phyloP scores from a whole-genome alignment of 371 early-diverging fungal genomes.

The Gilbertella persicaria region DNA sequence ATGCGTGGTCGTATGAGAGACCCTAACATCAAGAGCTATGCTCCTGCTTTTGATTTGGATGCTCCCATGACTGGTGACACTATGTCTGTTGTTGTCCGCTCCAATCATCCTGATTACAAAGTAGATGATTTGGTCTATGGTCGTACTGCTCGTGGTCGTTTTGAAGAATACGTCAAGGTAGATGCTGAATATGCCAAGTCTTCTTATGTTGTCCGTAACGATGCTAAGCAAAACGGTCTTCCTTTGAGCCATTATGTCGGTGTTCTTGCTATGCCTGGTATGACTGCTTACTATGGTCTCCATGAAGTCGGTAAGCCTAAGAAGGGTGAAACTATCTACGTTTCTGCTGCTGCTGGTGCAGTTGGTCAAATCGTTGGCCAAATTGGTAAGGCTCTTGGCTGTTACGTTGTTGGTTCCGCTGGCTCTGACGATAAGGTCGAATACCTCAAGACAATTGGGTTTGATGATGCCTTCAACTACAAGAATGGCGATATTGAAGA shows the following conservation, averaged over 20 bases:
- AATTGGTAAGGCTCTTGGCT: conserved; percentile 68
- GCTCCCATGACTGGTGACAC: conserved; percentile 61
- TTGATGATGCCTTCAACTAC: conserved; percentile 84
- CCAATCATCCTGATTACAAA: conserved; percentile 54
- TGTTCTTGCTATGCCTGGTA: conserved; percentile 58
- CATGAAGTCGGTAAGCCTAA: conserved; percentile 30
- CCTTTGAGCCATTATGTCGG: conserved; percentile 58
- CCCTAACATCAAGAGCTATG: conserved; percentile 45
- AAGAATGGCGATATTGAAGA: conserved; percentile 58
- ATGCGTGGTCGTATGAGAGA: conserved; percentile 72
- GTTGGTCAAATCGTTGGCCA: conserved; percentile 65
- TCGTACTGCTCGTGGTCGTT: conserved; percentile 42
- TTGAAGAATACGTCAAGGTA: conserved; percentile 54
- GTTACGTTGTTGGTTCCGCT: conserved; percentile 74
- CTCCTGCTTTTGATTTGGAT: conserved; percentile 56
- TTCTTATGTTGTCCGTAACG: conserved; percentile 35
- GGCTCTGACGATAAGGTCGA: conserved; percentile 78
- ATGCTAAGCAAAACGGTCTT: conserved; percentile 38
- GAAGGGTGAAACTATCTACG: conserved; percentile 51
- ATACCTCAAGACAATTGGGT: conserved; percentile 62
- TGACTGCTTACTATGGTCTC: conserved; percentile 43
- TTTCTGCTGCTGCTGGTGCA: conserved; percentile 59
- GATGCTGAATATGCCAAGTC: conserved; percentile 27
- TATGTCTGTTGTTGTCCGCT: conserved; percentile 65
- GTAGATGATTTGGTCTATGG: conserved; percentile 67